Evolutionary conservation across 371 early-diverging fungal genomes (phyloP).

Genomic region (Dinochytrium kinnereticum): DNA sequence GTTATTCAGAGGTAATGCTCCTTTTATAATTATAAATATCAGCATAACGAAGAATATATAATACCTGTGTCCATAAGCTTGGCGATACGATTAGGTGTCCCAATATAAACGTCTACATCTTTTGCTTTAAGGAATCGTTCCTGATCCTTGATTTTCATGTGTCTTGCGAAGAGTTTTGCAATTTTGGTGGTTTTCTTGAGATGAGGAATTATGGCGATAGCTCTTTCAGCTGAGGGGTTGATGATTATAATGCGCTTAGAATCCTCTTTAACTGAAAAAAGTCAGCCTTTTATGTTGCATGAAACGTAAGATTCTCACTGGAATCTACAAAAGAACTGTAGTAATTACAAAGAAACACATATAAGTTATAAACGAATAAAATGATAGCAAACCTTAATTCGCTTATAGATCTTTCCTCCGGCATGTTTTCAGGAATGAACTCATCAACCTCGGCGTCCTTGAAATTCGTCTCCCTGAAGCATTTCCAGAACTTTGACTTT

Average conservation of each 20-base stretch:
- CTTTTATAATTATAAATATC: constrained; percentile 24
- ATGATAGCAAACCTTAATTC: constrained; percentile 4
- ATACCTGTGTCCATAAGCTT: constrained; percentile 68
- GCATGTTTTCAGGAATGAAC: constrained; percentile 22
- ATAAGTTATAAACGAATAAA: background rate
- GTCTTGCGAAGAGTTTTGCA: constrained; percentile 85
- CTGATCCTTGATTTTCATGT: constrained; percentile 82
- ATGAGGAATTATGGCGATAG: constrained; percentile 70
- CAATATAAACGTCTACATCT: constrained; percentile 69
- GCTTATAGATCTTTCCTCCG: constrained; percentile 21
- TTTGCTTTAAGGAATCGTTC: constrained; percentile 56
- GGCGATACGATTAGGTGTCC: constrained; percentile 81
- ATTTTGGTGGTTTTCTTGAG: constrained; percentile 56
- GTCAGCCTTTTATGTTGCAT: constrained; percentile 19
- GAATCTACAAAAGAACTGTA: constrained; percentile 11
- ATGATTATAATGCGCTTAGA: constrained; percentile 71
- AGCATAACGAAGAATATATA: background rate
- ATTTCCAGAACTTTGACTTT: constrained; percentile 18
- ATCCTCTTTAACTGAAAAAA: constrained; percentile 54
- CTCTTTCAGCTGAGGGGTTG: constrained; percentile 76
- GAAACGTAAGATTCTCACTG: background rate
- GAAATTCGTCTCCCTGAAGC: constrained; percentile 1
- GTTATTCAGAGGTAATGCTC: constrained; percentile 67
- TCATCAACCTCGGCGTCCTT: constrained; percentile 1
- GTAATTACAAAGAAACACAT: background rate